phyloP scores from a whole-genome alignment of 2,329 filamentous ascomycete species.

The Nemania serpens region DNA sequence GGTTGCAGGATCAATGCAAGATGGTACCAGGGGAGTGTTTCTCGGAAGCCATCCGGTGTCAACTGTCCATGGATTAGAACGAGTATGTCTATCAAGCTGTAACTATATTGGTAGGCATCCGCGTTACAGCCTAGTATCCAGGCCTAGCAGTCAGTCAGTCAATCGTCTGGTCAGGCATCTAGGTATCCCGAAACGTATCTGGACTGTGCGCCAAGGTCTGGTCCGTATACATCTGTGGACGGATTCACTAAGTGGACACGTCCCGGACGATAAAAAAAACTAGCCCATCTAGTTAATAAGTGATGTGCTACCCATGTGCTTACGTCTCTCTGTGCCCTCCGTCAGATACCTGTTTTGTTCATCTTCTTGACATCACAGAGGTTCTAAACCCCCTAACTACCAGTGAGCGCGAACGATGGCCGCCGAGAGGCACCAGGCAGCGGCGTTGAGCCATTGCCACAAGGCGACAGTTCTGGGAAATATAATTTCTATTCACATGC shows the following conservation, averaged over 20 bases:
- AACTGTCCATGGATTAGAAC: no score
- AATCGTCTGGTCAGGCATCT: background rate
- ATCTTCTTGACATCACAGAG: background rate
- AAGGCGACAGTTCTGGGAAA: slow-evolving; percentile 65
- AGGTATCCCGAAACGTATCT: slow-evolving; percentile 3
- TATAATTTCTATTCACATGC: slow-evolving; percentile 66
- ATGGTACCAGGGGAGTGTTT: background rate
- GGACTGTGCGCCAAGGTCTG: background rate
- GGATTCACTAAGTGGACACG: slow-evolving; percentile 1
- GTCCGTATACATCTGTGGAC: slow-evolving; percentile 1
- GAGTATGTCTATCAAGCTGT: background rate
- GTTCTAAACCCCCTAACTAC: background rate
- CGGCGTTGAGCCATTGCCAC: slow-evolving; percentile 37
- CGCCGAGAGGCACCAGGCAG: slow-evolving; percentile 33
- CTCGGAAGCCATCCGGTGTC: background rate
- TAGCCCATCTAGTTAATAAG: background rate
- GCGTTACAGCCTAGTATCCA: background rate
- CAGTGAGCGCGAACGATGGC: slow-evolving; percentile 29
- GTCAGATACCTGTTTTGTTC: background rate
- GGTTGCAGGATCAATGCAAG: background rate
- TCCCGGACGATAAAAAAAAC: background rate
- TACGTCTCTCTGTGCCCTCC: slow-evolving; percentile 1
- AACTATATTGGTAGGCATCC: background rate
- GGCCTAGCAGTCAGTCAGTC: no score
- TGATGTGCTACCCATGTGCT: background rate